Conservation (phyloP, 345 rosid species). For the Microcos paniculata region DNA sequence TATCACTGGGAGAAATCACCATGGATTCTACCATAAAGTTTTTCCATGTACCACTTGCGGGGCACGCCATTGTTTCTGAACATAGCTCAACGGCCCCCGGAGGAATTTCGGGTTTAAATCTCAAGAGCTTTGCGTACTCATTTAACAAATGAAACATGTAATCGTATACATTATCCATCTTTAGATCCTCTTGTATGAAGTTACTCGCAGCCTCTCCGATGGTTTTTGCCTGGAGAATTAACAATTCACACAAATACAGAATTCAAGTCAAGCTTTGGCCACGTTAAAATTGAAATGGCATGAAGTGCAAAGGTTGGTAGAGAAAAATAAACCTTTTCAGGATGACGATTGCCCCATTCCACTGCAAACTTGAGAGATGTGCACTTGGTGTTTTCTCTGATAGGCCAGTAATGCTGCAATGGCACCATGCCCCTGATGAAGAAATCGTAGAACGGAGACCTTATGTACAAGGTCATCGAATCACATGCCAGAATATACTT, state of each 20-base stretch:
- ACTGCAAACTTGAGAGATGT: constrained; percentile 63
- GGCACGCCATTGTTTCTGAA: constrained; percentile 47
- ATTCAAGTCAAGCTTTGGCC: too few relatives aligned
- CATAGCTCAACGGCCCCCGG: constrained; percentile 47
- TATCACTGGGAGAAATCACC: constrained; percentile 51
- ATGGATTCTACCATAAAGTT: constrained; percentile 55
- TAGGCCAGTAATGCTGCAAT: constrained; percentile 77
- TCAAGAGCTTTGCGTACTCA: constrained; percentile 65
- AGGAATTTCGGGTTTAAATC: constrained; percentile 59
- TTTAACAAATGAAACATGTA: constrained; percentile 70
- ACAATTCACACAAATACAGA: too few relatives aligned
- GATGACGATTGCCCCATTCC: constrained; percentile 67
- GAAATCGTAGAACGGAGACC: constrained; percentile 55
- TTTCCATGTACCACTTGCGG: constrained; percentile 35
- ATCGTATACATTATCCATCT: constrained; percentile 63
- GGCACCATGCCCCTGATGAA: constrained; percentile 65
- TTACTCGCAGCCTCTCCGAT: constrained; percentile 59
- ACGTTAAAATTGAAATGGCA: background rate
- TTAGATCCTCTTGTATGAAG: constrained; percentile 50
- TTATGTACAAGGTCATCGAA: constrained; percentile 51
- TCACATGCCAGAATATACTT: constrained; percentile 84
- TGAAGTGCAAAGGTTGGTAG: background rate
- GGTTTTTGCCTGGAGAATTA: constrained; percentile 45
- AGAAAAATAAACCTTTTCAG: constrained; percentile 22
- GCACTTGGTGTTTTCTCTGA: constrained; percentile 51